Evolutionary conservation across 2,329 filamentous ascomycete genomes (phyloP).

Genomic region (Fonsecaea multimorphosa): DNA sequence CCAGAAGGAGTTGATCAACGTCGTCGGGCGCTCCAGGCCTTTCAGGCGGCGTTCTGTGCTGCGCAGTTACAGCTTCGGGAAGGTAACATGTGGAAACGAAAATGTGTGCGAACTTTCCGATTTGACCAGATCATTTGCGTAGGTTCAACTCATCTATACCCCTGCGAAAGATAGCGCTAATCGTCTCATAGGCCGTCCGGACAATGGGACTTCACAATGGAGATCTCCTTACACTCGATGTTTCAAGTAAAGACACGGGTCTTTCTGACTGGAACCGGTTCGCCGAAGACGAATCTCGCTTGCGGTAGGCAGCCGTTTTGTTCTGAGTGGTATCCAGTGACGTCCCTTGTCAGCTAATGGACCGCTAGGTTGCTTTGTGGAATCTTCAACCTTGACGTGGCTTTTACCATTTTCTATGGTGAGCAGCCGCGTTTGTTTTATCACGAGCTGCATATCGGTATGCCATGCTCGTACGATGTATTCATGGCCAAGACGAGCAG

Average conservation of each 20-base stretch:
- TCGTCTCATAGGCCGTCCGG: not conserved
- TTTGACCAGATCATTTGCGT: constrained; percentile 6
- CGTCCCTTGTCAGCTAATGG: too few species aligned
- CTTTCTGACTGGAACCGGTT: not conserved
- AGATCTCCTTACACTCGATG: not conserved
- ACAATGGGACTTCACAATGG: constrained; percentile 3
- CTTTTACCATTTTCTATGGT: constrained; percentile 15
- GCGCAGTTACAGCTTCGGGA: constrained; percentile 15
- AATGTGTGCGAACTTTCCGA: not conserved
- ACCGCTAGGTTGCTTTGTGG: constrained; percentile 4
- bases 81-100: constrained; percentile 1
- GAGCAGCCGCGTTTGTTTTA: constrained; percentile 4
- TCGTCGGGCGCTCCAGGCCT: constrained; percentile 8
- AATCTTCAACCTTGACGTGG: constrained; percentile 14
- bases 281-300: not conserved
- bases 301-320: not conserved
- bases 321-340: too few species aligned
- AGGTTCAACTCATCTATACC: not conserved
- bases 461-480: not conserved
- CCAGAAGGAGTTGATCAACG: not conserved
- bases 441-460: constrained; percentile 6
- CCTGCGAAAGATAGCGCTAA: not conserved
- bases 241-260: not conserved
- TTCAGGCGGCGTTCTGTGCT: constrained; percentile 14
- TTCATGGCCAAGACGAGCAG: not conserved